phyloP scores from a whole-genome alignment of 2,329 filamentous ascomycete species.

The Venturia oleaginea region DNA sequence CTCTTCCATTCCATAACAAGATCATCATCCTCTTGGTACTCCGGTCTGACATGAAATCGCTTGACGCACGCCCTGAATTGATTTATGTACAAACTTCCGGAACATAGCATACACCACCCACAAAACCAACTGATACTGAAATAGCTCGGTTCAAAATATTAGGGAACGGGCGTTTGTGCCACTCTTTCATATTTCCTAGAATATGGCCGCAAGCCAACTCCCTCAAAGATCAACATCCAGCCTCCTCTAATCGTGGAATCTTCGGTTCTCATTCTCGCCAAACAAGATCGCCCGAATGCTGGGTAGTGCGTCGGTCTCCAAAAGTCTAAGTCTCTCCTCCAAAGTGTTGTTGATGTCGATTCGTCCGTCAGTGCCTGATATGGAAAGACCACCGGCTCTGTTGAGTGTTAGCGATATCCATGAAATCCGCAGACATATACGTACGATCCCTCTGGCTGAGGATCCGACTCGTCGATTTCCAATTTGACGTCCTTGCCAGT shows the following conservation, averaged over 20 bases:
- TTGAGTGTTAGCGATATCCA: slow-evolving; percentile 7
- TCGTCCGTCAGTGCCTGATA: slow-evolving; percentile 78
- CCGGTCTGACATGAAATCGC: not conserved
- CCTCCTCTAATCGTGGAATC: slow-evolving; percentile 72
- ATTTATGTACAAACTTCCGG: not conserved
- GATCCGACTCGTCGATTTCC: slow-evolving; percentile 67
- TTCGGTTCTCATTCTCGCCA: slow-evolving; percentile 89
- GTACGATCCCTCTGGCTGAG: slow-evolving; percentile 74
- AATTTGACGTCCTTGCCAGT: slow-evolving; percentile 60
- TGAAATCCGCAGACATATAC: slow-evolving; percentile 26
- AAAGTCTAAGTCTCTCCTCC: slow-evolving; percentile 76
- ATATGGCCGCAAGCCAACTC: not conserved
- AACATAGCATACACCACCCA: not conserved
- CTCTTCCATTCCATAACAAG: no score
- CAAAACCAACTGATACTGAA: not conserved
- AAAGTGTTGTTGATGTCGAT: slow-evolving; percentile 99
- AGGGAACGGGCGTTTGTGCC: not conserved
- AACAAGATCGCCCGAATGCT: slow-evolving; percentile 80
- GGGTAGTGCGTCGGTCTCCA: slow-evolving; percentile 78
- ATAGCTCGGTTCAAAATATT: not conserved
- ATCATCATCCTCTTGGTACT: no score
- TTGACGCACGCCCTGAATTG: not conserved
- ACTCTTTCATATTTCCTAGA: not conserved
- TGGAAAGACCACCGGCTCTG: slow-evolving; percentile 74
- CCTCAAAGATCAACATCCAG: not conserved